phyloP scores from a whole-genome alignment of 768 basidiomycete genomes.

The Leccinum disarticulatum region DNA sequence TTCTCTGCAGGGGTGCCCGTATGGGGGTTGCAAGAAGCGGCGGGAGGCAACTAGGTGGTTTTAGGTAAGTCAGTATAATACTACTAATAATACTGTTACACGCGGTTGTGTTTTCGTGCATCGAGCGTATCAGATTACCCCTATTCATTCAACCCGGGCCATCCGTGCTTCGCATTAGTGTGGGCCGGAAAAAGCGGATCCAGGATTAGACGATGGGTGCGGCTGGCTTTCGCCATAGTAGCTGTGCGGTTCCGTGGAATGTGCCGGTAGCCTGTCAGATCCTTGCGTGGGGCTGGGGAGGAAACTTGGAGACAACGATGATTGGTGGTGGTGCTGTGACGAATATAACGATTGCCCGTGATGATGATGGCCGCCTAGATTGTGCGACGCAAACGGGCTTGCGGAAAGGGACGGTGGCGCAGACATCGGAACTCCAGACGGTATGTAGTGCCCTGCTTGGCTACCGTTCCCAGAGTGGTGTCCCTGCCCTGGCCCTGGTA shows the following conservation, averaged over 20 bases:
- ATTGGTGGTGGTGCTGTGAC: slow-evolving; percentile 32
- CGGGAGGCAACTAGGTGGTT: slow-evolving; percentile 28
- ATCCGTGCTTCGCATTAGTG: slow-evolving; percentile 21
- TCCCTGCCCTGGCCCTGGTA: slow-evolving; percentile 40
- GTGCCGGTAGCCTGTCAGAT: slow-evolving; percentile 29
- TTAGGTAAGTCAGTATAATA: slow-evolving; percentile 35
- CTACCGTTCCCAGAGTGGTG: slow-evolving; percentile 41
- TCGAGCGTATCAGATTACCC: slow-evolving; percentile 20
- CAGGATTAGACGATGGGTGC: slow-evolving; percentile 28
- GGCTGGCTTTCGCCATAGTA: slow-evolving; percentile 33
- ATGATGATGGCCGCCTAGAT: slow-evolving; percentile 23
- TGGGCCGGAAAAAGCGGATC: slow-evolving; percentile 31
- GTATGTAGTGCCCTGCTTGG: slow-evolving; percentile 25
- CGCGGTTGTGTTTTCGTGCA: slow-evolving; percentile 23
- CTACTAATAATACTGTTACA: slow-evolving; percentile 37
- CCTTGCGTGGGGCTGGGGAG: slow-evolving; percentile 32
- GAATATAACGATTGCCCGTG: slow-evolving; percentile 31
- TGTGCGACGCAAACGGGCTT: slow-evolving; percentile 35
- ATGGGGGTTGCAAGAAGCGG: slow-evolving; percentile 31
- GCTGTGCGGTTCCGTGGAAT: slow-evolving; percentile 28
- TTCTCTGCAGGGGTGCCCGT: slow-evolving; percentile 19
- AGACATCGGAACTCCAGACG: slow-evolving; percentile 48
- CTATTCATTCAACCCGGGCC: slow-evolving; percentile 12
- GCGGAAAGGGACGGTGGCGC: slow-evolving; percentile 50
- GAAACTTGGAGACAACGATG: slow-evolving; percentile 29